Evolutionary conservation across 2,329 filamentous ascomycete genomes (phyloP).

Genomic region (Catunica adiposa): DNA sequence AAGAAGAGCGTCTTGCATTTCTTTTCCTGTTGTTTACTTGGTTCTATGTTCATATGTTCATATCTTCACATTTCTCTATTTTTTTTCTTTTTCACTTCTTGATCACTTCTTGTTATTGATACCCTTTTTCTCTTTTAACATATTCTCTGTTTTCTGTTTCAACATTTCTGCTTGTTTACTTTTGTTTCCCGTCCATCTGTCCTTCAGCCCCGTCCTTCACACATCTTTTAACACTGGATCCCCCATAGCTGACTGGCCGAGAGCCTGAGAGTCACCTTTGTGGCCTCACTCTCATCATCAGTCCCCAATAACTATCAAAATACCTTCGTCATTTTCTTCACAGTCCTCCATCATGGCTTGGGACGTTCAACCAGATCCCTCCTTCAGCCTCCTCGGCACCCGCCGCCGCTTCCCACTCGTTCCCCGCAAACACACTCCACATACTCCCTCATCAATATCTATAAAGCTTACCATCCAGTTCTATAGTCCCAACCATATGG

Average conservation of each 20-base stretch:
- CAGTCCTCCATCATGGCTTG: not conserved
- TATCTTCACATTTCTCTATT: not conserved
- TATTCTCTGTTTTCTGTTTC: not conserved
- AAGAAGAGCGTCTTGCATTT: too few relatives aligned
- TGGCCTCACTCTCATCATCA: conserved; percentile 1
- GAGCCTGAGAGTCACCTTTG: conserved; percentile 4
- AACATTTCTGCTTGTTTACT: not conserved
- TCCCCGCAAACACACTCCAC: conserved; percentile 15
- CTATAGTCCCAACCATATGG: conserved; percentile 27
- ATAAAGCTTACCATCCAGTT: conserved; percentile 31
- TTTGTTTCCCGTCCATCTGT: too few relatives aligned
- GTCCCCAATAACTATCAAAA: not conserved
- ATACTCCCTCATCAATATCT: conserved; percentile 19
- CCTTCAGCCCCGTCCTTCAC: too few relatives aligned
- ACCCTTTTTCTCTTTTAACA: not conserved
- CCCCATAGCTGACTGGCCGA: not conserved
- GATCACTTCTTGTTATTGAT: not conserved
- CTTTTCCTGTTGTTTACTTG: not conserved
- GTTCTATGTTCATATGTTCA: not conserved
- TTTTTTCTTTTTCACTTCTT: not conserved
- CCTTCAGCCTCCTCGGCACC: conserved; percentile 17
- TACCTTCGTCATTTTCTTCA: not conserved
- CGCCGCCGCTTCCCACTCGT: conserved; percentile 21
- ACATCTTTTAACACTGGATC: not conserved
- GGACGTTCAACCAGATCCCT: conserved; percentile 3